Evolutionary conservation across 2,329 filamentous ascomycete species (phyloP).

Genomic region (Ustilaginoidea virens): DNA sequence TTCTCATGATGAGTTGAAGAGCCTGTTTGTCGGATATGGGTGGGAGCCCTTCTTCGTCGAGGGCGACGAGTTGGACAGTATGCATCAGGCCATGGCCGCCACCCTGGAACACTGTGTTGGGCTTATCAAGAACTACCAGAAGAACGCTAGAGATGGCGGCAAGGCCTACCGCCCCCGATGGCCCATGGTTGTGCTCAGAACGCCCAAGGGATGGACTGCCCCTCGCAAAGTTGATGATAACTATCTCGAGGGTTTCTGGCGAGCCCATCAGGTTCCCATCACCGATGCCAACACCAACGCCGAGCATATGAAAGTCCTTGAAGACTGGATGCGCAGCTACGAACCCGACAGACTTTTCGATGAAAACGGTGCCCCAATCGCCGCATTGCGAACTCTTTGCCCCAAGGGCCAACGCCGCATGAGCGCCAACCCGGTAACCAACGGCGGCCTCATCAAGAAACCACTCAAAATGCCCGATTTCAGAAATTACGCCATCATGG

Average conservation of each 20-base stretch:
- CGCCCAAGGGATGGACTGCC: slow-evolving; percentile 67
- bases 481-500: slow-evolving; percentile 46
- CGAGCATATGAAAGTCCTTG: slow-evolving; percentile 50
- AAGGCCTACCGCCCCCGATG: slow-evolving; percentile 56
- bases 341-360: slow-evolving; percentile 58
- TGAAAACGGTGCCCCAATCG: slow-evolving; percentile 44
- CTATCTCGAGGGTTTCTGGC: slow-evolving; percentile 63
- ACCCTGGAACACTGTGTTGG: slow-evolving; percentile 58
- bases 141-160: slow-evolving; percentile 53
- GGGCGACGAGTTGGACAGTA: slow-evolving; percentile 54
- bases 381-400: slow-evolving; percentile 47
- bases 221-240: slow-evolving; percentile 57
- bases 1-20: slow-evolving; percentile 54
- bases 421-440: slow-evolving; percentile 63
- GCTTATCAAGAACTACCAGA: slow-evolving; percentile 55
- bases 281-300: slow-evolving; percentile 51
- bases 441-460: slow-evolving; percentile 52
- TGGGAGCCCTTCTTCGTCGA: slow-evolving; percentile 73
- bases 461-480: slow-evolving; percentile 58
- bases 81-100: slow-evolving; percentile 72
- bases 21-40: slow-evolving; percentile 58
- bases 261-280: slow-evolving; percentile 64
- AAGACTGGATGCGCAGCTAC: slow-evolving; percentile 66
- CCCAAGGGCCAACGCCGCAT: slow-evolving; percentile 53
- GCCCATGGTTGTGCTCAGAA: slow-evolving; percentile 68